Conservation (phyloP, 2,329 filamentous ascomycete species). For the Arthrobotrys pseudoclavata region DNA sequence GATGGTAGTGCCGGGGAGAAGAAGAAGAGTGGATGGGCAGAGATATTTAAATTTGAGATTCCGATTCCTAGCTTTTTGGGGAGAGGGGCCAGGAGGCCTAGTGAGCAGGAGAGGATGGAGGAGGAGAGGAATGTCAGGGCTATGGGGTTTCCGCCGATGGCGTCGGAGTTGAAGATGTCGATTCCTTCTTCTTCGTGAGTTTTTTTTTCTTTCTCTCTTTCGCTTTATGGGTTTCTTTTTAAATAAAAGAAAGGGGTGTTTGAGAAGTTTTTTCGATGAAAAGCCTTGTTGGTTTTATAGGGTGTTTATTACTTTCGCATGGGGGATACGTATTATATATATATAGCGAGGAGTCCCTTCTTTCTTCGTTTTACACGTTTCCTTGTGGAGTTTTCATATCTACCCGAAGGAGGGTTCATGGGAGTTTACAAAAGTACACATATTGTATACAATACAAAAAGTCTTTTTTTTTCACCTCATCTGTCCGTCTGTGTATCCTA, state of each 20-base stretch:
- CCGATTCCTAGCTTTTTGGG: constrained; percentile 44
- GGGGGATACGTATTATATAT: not conserved
- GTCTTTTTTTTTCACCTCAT: not conserved
- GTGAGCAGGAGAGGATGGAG: constrained; percentile 60
- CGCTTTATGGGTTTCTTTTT: not conserved
- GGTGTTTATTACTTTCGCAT: not conserved
- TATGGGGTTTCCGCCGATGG: constrained; percentile 63
- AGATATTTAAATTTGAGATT: constrained; percentile 47
- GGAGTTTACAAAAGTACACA: too few relatives aligned
- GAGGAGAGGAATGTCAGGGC: constrained; percentile 63
- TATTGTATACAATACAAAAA: too few relatives aligned
- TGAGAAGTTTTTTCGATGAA: not conserved
- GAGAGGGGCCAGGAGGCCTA: constrained; percentile 13
- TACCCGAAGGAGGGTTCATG: too few relatives aligned
- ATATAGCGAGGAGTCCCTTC: not conserved
- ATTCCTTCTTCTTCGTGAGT: not conserved
- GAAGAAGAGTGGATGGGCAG: constrained; percentile 28
- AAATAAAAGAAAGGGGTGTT: not conserved
- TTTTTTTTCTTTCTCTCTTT: constrained; percentile 9
- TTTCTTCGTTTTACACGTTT: not conserved
- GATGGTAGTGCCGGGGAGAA: not conserved
- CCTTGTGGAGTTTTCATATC: too few relatives aligned
- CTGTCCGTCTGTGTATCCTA: not conserved
- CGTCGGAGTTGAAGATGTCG: constrained; percentile 60
- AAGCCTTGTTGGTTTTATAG: not conserved